Conservation (phyloP, 2,329 filamentous ascomycete genomes). For the Exserohilum rostratum region DNA sequence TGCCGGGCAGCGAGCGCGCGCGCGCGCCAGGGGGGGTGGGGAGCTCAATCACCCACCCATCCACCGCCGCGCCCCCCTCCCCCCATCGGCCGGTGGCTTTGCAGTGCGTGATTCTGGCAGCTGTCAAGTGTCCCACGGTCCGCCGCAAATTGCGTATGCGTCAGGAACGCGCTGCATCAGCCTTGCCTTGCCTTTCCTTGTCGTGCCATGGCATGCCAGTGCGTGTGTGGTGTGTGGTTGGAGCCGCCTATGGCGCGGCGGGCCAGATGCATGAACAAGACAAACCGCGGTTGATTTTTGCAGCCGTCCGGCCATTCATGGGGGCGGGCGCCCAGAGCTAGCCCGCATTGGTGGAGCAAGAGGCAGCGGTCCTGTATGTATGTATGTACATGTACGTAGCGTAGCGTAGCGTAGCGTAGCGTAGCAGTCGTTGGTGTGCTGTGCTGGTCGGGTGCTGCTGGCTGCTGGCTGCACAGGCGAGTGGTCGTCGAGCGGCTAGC, state of each 20-base stretch:
- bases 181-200: slow-evolving; percentile 41
- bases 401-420: too few species aligned
- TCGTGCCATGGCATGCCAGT: slow-evolving; percentile 19
- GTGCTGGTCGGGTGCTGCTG: slow-evolving; percentile 27
- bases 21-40: slow-evolving; percentile 17
- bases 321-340: too few species aligned
- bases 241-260: slow-evolving; percentile 44
- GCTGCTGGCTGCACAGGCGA: slow-evolving; percentile 45
- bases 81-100: slow-evolving; percentile 30
- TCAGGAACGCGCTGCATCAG: slow-evolving; percentile 51
- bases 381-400: not conserved
- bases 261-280: slow-evolving; percentile 40
- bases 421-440: too few species aligned
- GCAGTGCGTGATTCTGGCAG: slow-evolving; percentile 32
- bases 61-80: too few species aligned
- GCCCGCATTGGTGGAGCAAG: too few species aligned
- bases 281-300: slow-evolving; percentile 27
- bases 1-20: slow-evolving; percentile 1
- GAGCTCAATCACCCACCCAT: slow-evolving; percentile 22
- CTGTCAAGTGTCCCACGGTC: slow-evolving; percentile 45
- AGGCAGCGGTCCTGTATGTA: too few species aligned
- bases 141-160: slow-evolving; percentile 51
- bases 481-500: slow-evolving; percentile 39
- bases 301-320: slow-evolving; percentile 2
- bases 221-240: not conserved